phyloP scores from a whole-genome alignment of 805 yeast genomes.

The Zygosaccharomyces bisporus region DNA sequence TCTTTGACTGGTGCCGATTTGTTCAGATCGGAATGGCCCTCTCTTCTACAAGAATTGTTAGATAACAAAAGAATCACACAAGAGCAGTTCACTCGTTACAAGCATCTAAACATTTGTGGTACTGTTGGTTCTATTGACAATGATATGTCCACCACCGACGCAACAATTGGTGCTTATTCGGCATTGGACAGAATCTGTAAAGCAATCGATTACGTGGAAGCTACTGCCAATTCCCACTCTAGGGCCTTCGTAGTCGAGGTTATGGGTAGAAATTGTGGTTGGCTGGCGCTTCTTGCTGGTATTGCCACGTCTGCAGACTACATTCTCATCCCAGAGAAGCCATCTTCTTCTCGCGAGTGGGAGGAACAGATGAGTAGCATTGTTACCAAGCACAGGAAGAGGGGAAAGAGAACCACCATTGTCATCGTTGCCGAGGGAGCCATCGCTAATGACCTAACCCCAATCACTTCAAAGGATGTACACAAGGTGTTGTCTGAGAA shows the following conservation, averaged over 20 bases:
- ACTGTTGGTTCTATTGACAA: conserved; percentile 76
- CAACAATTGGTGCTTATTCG: conserved; percentile 72
- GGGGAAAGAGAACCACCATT: conserved; percentile 74
- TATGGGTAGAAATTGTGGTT: conserved; percentile 89
- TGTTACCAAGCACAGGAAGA: conserved; percentile 57
- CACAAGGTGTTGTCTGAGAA: conserved; percentile 59
- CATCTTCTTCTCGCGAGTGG: conserved; percentile 64
- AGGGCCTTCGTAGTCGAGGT: conserved; percentile 83
- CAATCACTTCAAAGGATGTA: conserved; percentile 63
- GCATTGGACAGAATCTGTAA: conserved; percentile 66
- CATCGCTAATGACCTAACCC: conserved; percentile 60
- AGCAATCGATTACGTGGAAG: conserved; percentile 72
- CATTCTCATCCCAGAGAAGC: conserved; percentile 76
- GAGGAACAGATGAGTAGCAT: conserved; percentile 61
- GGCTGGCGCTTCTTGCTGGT: conserved; percentile 82
- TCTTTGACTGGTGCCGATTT: conserved; percentile 74
- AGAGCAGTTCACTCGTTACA: conserved; percentile 44
- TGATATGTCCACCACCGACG: conserved; percentile 72
- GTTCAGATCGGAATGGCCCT: conserved; percentile 71
- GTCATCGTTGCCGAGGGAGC: conserved; percentile 88
- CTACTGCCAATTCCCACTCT: conserved; percentile 79
- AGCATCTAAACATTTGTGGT: conserved; percentile 61
- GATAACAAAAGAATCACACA: conserved; percentile 42
- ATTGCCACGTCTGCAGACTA: conserved; percentile 77
- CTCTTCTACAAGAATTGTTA: conserved; percentile 53